These are phyloP conservation scores for Geopyxis carbonaria DNA, from an alignment of 495 filamentous ascomycete genomes.

Conservation along the genomic window DNA sequence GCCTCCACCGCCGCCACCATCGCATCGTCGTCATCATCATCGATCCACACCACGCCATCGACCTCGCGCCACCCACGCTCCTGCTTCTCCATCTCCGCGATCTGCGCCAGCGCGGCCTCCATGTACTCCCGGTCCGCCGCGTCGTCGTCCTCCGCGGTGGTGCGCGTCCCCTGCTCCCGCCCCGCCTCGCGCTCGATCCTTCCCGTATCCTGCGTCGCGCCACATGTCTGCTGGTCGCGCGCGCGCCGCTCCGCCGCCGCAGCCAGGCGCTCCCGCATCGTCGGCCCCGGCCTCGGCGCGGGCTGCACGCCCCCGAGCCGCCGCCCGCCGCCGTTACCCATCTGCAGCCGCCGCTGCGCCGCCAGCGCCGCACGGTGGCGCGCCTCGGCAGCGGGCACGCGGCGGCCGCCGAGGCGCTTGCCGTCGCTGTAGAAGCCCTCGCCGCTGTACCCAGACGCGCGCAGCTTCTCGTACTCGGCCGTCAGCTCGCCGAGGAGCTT, in stretches of 20 bases:
- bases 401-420: conserved; percentile 51
- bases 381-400: too few relatives aligned
- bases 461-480: conserved; percentile 60
- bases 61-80: background rate
- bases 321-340: background rate
- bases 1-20: background rate
- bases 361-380: too few relatives aligned
- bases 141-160: conserved; percentile 1
- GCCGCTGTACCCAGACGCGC: conserved; percentile 72
- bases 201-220: too few relatives aligned
- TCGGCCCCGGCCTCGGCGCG: background rate
- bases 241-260: background rate
- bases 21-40: conserved; percentile 1
- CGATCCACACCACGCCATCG: conserved; percentile 1
- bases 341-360: too few relatives aligned
- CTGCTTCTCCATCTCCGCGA: background rate
- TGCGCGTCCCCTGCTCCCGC: background rate
- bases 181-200: background rate
- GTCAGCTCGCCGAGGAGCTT: conserved; percentile 75
- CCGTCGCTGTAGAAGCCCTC: conserved; percentile 74
- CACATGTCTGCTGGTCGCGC: background rate
- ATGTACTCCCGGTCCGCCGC: too few relatives aligned
- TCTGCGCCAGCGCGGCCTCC: background rate
- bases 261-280: background rate
- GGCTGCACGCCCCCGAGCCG: background rate